phyloP scores from a whole-genome alignment of 768 basidiomycete genomes.

The Boletus rubescentipes region DNA sequence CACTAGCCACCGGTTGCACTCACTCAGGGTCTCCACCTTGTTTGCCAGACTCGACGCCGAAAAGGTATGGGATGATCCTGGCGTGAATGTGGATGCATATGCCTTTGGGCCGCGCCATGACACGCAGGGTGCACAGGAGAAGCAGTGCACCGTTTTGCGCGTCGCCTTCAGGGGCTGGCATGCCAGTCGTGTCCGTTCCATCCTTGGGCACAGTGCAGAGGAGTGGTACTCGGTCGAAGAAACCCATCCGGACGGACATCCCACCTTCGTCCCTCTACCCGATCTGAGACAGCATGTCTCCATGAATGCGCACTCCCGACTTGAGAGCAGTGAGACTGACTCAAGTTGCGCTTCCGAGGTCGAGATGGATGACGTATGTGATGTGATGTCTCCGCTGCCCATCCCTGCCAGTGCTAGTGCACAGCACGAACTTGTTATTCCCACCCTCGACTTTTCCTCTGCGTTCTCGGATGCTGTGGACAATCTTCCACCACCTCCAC shows the following conservation, averaged over 20 bases:
- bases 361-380: constrained; percentile 1
- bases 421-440: constrained; percentile 69
- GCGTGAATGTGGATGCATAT: constrained; percentile 55
- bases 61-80: constrained; percentile 55
- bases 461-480: constrained; percentile 29
- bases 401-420: constrained; percentile 45
- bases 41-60: constrained; percentile 71
- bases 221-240: constrained; percentile 81
- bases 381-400: constrained; percentile 7
- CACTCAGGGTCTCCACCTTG: constrained; percentile 62
- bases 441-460: constrained; percentile 71
- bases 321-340: constrained; percentile 9
- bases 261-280: neutral
- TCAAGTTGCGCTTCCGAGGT: constrained; percentile 8
- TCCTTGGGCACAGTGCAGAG: constrained; percentile 68
- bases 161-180: constrained; percentile 78
- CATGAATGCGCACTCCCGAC: neutral
- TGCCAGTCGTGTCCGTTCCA: constrained; percentile 56
- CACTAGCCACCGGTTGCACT: constrained; percentile 51
- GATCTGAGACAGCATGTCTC: constrained; percentile 4
- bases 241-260: constrained; percentile 20
- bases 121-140: constrained; percentile 37
- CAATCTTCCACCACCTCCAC: constrained; percentile 7
- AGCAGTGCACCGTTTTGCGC: constrained; percentile 63
- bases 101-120: constrained; percentile 48